Percentiles rank a stretch among this genome's conserved stretches.
These are phyloP conservation scores for Acacia acuminata DNA, from an alignment of 306 rosid genomes.

Conservation along the genomic window DNA sequence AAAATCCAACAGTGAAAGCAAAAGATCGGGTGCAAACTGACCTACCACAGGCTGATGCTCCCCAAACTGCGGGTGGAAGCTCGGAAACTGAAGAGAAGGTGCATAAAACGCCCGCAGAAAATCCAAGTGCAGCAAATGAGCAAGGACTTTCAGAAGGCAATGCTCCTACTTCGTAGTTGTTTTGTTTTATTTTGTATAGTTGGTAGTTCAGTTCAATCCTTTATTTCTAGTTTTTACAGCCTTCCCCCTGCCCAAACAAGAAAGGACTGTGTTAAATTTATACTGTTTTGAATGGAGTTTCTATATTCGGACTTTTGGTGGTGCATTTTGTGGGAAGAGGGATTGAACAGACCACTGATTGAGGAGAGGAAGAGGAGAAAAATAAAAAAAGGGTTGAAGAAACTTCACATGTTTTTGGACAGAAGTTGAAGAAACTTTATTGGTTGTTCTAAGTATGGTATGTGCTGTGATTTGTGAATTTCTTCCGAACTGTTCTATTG, in stretches of 20 bases:
- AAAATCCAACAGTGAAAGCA: slow-evolving; percentile 21
- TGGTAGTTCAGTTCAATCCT: background rate
- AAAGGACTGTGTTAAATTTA: background rate
- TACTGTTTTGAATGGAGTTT: background rate
- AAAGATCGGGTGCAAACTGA: slow-evolving; percentile 2
- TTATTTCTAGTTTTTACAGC: background rate
- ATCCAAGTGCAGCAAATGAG: slow-evolving; percentile 28
- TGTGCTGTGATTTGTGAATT: background rate
- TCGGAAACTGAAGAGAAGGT: slow-evolving; percentile 26
- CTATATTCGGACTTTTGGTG: background rate
- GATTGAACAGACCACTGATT: background rate
- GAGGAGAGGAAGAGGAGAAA: background rate
- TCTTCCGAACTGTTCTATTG: background rate
- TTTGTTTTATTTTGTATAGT: background rate
- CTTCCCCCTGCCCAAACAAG: background rate
- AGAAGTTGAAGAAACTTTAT: too few species aligned
- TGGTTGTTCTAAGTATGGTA: background rate
- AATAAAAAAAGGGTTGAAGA: background rate
- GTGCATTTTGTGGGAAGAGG: background rate
- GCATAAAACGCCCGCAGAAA: background rate
- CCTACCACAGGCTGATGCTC: background rate
- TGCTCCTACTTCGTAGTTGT: slow-evolving; percentile 15
- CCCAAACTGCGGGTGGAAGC: slow-evolving; percentile 30
- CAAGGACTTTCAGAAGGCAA: slow-evolving; percentile 15
- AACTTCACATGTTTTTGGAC: too few species aligned